A percentile compares a stretch with the other conserved stretches of the same genome.
phyloP scores from a whole-genome alignment of 1,139 yeast genomes.

The Candida pseudocylindracea region DNA sequence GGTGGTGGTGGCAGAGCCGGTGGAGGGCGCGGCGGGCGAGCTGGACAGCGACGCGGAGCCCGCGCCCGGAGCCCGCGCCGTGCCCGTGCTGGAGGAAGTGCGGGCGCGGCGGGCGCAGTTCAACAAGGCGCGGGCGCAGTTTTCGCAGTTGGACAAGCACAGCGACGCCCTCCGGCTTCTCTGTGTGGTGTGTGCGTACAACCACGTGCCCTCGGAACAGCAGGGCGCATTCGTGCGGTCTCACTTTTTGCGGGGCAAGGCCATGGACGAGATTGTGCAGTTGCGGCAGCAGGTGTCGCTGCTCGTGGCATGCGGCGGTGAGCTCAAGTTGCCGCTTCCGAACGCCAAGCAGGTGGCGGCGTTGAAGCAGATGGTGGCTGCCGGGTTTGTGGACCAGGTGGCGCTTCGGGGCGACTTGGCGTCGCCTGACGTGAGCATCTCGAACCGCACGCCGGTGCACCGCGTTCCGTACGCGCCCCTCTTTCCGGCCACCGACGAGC shows the following conservation, averaged over 20 bases:
- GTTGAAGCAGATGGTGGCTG: conserved; percentile 75
- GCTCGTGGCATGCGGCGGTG: conserved; percentile 39
- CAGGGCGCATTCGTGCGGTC: conserved; percentile 23
- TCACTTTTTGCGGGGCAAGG: conserved; percentile 44
- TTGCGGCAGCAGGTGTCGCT: conserved; percentile 58
- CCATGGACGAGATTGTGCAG: conserved; percentile 72
- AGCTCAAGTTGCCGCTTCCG: conserved; percentile 40
- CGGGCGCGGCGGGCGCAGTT: conserved; percentile 25
- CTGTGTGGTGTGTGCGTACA: conserved; percentile 78
- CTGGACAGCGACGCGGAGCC: conserved; percentile 13
- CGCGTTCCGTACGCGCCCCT: conserved; percentile 59
- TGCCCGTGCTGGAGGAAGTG: too few species aligned
- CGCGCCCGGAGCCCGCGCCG: conserved; percentile 3
- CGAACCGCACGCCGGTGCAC: conserved; percentile 35
- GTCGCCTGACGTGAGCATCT: conserved; percentile 35
- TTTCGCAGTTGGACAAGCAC: conserved; percentile 41
- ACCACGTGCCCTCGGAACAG: conserved; percentile 36
- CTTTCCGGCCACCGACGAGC: conserved; percentile 23
- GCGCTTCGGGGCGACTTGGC: conserved; percentile 66
- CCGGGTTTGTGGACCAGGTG: conserved; percentile 84
- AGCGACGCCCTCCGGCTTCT: conserved; percentile 61
- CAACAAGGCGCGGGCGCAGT: conserved; percentile 31
- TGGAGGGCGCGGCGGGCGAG: conserved; percentile 11
- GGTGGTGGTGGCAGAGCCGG: conserved; percentile 8
- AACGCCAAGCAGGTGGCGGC: conserved; percentile 45